Evolutionary conservation across 2,329 filamentous ascomycete genomes (phyloP), one percentile per base, ranked within the genome.

Genomic region (Ophiostoma fasciatum): DNA sequence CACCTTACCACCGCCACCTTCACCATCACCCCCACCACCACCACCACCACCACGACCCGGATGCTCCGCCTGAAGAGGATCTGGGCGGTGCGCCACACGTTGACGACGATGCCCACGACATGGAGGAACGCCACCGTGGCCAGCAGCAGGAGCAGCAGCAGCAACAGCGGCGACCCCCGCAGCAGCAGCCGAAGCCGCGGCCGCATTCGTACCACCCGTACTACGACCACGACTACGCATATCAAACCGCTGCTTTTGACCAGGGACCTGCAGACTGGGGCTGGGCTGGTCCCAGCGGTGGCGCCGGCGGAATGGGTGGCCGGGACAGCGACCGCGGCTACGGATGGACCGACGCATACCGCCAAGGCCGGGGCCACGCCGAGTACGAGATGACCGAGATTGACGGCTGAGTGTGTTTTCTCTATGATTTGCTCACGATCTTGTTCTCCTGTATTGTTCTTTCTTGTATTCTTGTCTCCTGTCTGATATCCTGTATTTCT

Each of bases 301-400:
- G 11, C 22, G 22, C 7, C 22, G 22, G 22, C 22, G 22, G n/a
- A n/a, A n/a, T n/a, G n/a, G n/a, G n/a, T n/a, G n/a, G n/a, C n/a
- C n/a, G n/a, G n/a, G n/a, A n/a, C n/a, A n/a, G n/a, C n/a, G 33
- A 30, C 13, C 4, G 6, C 17, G 11, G 11, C 15, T 30, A 22
- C 12, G 38, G 38, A 25, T 40, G 35, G 35, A 36, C 35, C 28
- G 38, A 40, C 4, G 23, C 19, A 8, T 40, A 40, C 31, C 38
- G 35, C n/a, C 28, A 37, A 7, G 15, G 17, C 7, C 31, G 31
- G 1, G 35, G 38, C 13, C 38, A 37, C 7, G 31, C 34, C 5
- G 38, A 35, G 20, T 33, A 28, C n/a, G 25, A 27, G n/a, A 33
- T 37, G 36, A 37, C 36, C 1, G 36, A 37, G 8, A 18, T 37